Evolutionary conservation across 805 yeast genomes (phyloP), one percentile per base, ranked within the genome.

Genomic region (Scheffersomyces ergatensis): DNA sequence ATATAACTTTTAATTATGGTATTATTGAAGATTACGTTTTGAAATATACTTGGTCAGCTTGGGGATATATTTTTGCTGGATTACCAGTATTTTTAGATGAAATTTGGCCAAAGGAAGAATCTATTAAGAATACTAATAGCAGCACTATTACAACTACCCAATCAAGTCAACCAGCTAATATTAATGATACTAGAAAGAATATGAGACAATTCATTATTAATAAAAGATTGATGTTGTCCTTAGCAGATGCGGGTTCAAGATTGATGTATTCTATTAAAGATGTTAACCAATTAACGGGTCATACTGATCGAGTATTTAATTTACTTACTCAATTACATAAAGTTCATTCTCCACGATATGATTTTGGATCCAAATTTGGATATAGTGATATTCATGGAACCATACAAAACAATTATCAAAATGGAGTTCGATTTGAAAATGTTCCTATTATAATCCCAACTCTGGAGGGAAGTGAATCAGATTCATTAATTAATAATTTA

Each of bases 201-300:
- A 88, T 90, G 88, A 83, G 88, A 53, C 89, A 86, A 50, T 90
- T 89, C 52, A 83, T 90, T 53, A 89, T 88, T 40, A 90, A 90
- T 70, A 90, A 90, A 66, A 76, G 98, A 55, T 73, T 90, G 48
- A 83, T 90, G 86, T 74, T 90, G 49, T 84, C 93, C 3, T 74
- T 90, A 58, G 96, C 97, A 4, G 98, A 90, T 65, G 96, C 98
- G 0, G 97, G 97, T 4, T 85, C 95, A 12, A 74, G 97, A 50
- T 75, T 90, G 65, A 89, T 90, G 96, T 89, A 88, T 62, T 89
- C 97, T 2, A 85, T 89, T 50, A 90, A 90, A 60, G 97, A 89
- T 62, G 76, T 90, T 17, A 85, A 93, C n/a, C 90, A 83, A 59
- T 74, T 90, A 40, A 86, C 96, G 1, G 97, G 97, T 11, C 85